A percentile compares a stretch with the other conserved stretches of the same genome.
phyloP scores from a whole-genome alignment of 2,329 filamentous ascomycete genomes.

The Ophiocordyceps robertsii region DNA sequence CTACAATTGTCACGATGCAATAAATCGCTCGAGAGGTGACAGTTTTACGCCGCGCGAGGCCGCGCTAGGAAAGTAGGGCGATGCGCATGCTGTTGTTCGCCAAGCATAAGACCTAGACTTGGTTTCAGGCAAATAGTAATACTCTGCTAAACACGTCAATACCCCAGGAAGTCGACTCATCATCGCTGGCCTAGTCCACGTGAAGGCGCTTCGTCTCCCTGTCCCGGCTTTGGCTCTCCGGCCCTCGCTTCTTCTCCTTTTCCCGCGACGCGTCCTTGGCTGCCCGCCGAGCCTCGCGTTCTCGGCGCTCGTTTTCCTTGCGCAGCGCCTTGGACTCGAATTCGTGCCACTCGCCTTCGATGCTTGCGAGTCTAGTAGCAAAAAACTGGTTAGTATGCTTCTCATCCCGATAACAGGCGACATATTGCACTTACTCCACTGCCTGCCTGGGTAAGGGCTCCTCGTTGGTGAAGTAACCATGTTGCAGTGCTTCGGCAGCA shows the following conservation, averaged over 20 bases:
- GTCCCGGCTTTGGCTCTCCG: constrained; percentile 15
- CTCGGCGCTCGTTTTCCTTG: constrained; percentile 68
- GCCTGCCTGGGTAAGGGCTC: constrained; percentile 66
- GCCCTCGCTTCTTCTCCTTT: constrained; percentile 26
- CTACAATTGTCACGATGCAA: too few relatives aligned
- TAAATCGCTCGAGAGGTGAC: too few relatives aligned
- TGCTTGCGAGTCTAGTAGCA: constrained; percentile 48
- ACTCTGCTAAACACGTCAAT: too few relatives aligned
- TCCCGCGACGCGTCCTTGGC: constrained; percentile 23
- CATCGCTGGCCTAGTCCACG: constrained; percentile 8
- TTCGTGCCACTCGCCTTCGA: constrained; percentile 96
- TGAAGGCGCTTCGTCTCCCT: constrained; percentile 21
- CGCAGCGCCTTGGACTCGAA: constrained; percentile 92
- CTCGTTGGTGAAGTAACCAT: constrained; percentile 79
- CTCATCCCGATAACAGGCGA: not conserved
- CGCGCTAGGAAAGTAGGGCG: too few relatives aligned
- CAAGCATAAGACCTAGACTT: too few relatives aligned
- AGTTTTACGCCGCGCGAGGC: too few relatives aligned
- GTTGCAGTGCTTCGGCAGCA: constrained; percentile 70
- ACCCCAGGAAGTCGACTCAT: not conserved
- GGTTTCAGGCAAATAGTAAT: too few relatives aligned
- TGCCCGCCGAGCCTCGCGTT: constrained; percentile 36
- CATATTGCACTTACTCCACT: constrained; percentile 50
- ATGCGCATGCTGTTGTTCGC: too few relatives aligned
- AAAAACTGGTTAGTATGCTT: constrained; percentile 10